These are phyloP conservation scores for Taxillus chinensis DNA, from an alignment of 164 flowering plant genomes.

Conservation along the genomic window DNA sequence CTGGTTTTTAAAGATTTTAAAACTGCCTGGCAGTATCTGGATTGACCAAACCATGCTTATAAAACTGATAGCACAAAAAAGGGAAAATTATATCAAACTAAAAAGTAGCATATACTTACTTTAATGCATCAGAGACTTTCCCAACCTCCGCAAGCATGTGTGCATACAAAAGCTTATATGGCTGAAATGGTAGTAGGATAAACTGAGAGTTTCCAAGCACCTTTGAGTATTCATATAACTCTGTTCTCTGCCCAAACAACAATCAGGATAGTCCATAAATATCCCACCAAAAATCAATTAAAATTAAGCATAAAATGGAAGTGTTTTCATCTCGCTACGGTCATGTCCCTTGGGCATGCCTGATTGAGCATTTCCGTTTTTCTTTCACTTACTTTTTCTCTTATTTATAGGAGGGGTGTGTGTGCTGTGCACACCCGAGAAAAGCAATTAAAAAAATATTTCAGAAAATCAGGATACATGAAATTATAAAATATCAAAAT, in stretches of 20 bases:
- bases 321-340: too few relatives aligned
- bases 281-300: background rate
- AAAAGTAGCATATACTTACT: constrained; percentile 32
- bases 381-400: too few relatives aligned
- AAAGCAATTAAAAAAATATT: too few relatives aligned
- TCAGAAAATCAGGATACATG: too few relatives aligned
- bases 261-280: constrained; percentile 6
- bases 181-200: constrained; percentile 79
- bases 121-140: constrained; percentile 71
- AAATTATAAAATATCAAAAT: too few relatives aligned
- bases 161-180: constrained; percentile 92
- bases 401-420: too few relatives aligned
- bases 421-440: too few relatives aligned
- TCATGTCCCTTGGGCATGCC: too few relatives aligned
- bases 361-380: too few relatives aligned
- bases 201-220: constrained; percentile 96
- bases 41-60: constrained; percentile 10
- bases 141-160: constrained; percentile 97
- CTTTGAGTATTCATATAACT: constrained; percentile 88
- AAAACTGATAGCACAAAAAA: background rate
- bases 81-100: background rate
- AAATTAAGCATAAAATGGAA: too few relatives aligned
- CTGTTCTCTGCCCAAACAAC: constrained; percentile 71
- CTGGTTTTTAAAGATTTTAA: constrained; percentile 73
- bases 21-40: constrained; percentile 87